phyloP scores from a whole-genome alignment of 139 green algal genomes.

The Coelastrella sp. region DNA sequence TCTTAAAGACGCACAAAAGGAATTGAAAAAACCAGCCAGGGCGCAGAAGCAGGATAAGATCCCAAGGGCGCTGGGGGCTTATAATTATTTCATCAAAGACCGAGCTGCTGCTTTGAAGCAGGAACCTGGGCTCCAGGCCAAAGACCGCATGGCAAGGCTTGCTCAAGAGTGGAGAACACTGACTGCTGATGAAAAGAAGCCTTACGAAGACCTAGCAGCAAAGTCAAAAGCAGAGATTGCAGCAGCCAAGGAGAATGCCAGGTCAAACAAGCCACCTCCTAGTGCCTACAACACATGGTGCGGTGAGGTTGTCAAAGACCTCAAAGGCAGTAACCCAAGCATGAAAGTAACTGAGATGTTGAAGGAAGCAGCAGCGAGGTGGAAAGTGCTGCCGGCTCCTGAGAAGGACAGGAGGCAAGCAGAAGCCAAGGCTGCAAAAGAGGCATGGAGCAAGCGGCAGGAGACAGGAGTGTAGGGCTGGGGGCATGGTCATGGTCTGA shows the following conservation, averaged over 20 bases:
- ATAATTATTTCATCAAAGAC: constrained; percentile 37
- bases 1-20: neutral
- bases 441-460: constrained; percentile 21
- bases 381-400: neutral
- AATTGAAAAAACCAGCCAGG: neutral
- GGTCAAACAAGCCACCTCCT: neutral
- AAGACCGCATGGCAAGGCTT: neutral
- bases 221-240: neutral
- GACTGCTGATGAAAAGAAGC: neutral
- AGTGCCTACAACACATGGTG: constrained; percentile 22
- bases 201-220: neutral
- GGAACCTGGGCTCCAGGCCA: too few relatives aligned
- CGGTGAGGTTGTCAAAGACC: neutral
- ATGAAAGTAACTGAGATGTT: neutral
- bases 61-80: constrained; percentile 3
- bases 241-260: neutral
- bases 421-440: constrained; percentile 1
- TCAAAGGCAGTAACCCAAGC: neutral
- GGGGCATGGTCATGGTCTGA: too few relatives aligned
- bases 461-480: neutral
- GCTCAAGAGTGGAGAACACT: constrained; percentile 2
- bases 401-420: constrained; percentile 4
- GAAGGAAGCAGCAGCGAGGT: constrained; percentile 3
- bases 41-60: neutral
- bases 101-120: neutral